Conservation (phyloP, 345 rosid genomes). For the Dimocarpus longan region DNA sequence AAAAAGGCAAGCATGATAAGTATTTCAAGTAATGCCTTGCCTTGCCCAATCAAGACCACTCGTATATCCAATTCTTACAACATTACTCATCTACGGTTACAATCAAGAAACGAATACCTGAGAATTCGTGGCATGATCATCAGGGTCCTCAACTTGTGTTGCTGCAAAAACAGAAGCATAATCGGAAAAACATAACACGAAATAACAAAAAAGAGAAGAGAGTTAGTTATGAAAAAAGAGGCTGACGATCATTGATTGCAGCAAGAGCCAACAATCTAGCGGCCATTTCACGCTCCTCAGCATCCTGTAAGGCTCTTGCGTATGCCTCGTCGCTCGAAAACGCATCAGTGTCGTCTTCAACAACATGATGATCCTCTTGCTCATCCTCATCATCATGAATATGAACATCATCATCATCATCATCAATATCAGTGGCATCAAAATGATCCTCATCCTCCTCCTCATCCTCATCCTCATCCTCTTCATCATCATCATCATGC, state of each 20-base stretch:
- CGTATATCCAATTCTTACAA: background rate
- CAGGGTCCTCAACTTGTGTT: constrained; percentile 45
- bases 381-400: constrained; percentile 51
- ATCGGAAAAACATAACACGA: constrained; percentile 7
- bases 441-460: constrained; percentile 31
- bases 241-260: constrained; percentile 64
- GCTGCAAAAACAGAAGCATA: constrained; percentile 47
- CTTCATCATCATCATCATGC: constrained; percentile 65
- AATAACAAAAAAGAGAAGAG: too few relatives aligned
- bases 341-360: constrained; percentile 51
- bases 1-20: background rate
- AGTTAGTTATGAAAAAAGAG: too few relatives aligned
- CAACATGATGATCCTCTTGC: constrained; percentile 33
- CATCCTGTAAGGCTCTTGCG: constrained; percentile 94
- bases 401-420: constrained; percentile 46
- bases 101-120: constrained; percentile 49
- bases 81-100: background rate
- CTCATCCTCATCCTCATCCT: constrained; percentile 47
- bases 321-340: constrained; percentile 84
- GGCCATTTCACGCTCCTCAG: constrained; percentile 87
- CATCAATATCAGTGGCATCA: constrained; percentile 23
- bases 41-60: background rate
- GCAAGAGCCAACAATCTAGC: constrained; percentile 77
- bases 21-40: background rate
- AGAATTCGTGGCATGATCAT: constrained; percentile 54